A percentile compares a stretch with the other conserved stretches of the same genome.
These are phyloP conservation scores for Paecilomyces formosus DNA, from an alignment of 2,329 filamentous ascomycete genomes.

Conservation along the genomic window DNA sequence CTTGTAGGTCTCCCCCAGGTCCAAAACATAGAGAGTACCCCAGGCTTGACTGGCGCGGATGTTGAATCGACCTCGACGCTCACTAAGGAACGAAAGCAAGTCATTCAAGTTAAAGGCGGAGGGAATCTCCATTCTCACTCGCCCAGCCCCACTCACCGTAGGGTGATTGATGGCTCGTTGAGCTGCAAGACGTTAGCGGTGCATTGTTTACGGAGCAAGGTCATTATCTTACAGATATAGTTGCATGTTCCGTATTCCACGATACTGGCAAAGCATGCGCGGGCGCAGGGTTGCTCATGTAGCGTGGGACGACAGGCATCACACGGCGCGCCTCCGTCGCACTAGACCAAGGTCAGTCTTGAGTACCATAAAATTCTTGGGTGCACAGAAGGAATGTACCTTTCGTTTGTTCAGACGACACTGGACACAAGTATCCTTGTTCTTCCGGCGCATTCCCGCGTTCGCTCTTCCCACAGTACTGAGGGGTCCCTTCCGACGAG, in stretches of 20 bases:
- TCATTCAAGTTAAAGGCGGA: conserved; percentile 31
- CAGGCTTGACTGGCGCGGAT: conserved; percentile 36
- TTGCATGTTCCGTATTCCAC: conserved; percentile 39
- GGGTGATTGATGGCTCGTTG: conserved; percentile 37
- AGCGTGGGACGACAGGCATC: conserved; percentile 34
- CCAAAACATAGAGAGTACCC: conserved; percentile 35
- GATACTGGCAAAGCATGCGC: conserved; percentile 37
- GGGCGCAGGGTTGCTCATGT: conserved; percentile 36
- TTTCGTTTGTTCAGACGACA: conserved; percentile 38
- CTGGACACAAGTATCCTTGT: conserved; percentile 38
- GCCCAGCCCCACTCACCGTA: conserved; percentile 24
- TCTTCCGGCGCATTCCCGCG: conserved; percentile 34
- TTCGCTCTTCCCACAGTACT: conserved; percentile 32
- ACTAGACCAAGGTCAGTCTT: conserved; percentile 18
- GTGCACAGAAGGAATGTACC: conserved; percentile 16
- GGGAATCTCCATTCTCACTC: conserved; percentile 35
- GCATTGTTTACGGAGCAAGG: background rate
- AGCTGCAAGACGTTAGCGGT: conserved; percentile 22
- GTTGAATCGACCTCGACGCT: conserved; percentile 35
- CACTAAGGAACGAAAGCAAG: conserved; percentile 28
- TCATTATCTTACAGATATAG: conserved; percentile 32
- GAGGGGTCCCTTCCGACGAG: conserved; percentile 35
- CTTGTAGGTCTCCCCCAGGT: conserved; percentile 33
- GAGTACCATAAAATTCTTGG: background rate
- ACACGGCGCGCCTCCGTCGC: conserved; percentile 35